phyloP scores from a whole-genome alignment of 495 filamentous ascomycete genomes.

The Aspergillus leporis region DNA sequence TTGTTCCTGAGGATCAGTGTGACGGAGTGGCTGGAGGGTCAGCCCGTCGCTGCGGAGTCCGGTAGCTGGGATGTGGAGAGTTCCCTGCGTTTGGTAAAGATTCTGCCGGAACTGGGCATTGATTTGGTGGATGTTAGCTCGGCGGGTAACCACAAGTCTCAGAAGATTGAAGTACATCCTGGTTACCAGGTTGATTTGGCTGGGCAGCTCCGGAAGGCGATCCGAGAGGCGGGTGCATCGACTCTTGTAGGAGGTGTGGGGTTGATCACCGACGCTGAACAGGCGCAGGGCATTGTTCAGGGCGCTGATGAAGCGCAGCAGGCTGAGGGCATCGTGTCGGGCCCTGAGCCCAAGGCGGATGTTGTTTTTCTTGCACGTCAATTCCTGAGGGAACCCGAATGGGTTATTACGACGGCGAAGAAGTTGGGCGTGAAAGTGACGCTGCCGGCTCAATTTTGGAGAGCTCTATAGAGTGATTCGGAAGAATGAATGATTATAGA shows the following conservation, averaged over 20 bases:
- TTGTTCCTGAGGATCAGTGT: slow-evolving; percentile 69
- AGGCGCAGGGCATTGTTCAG: slow-evolving; percentile 59
- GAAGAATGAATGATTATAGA: background rate
- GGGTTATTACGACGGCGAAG: slow-evolving; percentile 60
- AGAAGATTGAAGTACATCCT: slow-evolving; percentile 55
- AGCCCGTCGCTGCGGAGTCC: slow-evolving; percentile 37
- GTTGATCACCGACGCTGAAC: slow-evolving; percentile 62
- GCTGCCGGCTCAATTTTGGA: slow-evolving; percentile 54
- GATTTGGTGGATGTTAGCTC: slow-evolving; percentile 77
- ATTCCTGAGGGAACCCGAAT: slow-evolving; percentile 67
- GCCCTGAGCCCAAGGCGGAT: slow-evolving; percentile 54
- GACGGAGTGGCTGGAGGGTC: slow-evolving; percentile 71
- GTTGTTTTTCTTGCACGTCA: slow-evolving; percentile 64
- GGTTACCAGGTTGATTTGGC: slow-evolving; percentile 68
- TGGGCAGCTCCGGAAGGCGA: slow-evolving; percentile 54
- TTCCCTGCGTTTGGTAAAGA: slow-evolving; percentile 60
- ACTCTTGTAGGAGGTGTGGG: slow-evolving; percentile 74
- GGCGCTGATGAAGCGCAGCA: slow-evolving; percentile 48
- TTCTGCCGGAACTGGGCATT: slow-evolving; percentile 64
- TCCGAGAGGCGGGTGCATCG: slow-evolving; percentile 54
- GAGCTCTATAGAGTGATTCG: slow-evolving; percentile 14
- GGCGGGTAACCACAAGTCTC: slow-evolving; percentile 62
- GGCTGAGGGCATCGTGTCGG: slow-evolving; percentile 35
- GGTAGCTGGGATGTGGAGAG: slow-evolving; percentile 67
- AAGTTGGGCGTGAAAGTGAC: slow-evolving; percentile 58